phyloP scores from a whole-genome alignment of 1,284 basidiomycete genomes.

The Heterobasidion parviporum region DNA sequence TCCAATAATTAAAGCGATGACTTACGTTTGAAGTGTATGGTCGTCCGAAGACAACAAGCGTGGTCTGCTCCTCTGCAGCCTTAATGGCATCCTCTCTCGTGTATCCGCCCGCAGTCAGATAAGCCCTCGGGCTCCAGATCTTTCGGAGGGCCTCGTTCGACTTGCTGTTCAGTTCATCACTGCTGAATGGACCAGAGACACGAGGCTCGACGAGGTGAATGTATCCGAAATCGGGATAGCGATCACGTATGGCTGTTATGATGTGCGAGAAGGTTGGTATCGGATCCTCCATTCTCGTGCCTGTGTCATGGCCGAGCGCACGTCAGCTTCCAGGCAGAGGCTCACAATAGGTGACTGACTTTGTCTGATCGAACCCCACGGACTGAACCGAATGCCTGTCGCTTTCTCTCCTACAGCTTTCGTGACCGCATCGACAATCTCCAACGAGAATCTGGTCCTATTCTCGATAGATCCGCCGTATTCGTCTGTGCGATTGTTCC shows the following conservation, averaged over 20 bases:
- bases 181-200: slow-evolving; percentile 8
- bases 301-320: not conserved
- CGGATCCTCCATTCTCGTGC: not conserved
- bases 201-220: slow-evolving; percentile 35
- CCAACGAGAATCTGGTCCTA: slow-evolving; percentile 3
- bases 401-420: not conserved
- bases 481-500: slow-evolving; percentile 26
- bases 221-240: slow-evolving; percentile 21
- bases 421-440: not conserved
- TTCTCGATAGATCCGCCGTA: not conserved
- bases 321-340: not conserved
- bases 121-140: slow-evolving; percentile 20
- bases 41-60: slow-evolving; percentile 40
- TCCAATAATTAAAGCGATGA: not conserved
- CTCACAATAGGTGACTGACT: not conserved
- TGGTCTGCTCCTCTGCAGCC: slow-evolving; percentile 20
- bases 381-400: not conserved
- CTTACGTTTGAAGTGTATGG: slow-evolving; percentile 38
- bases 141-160: slow-evolving; percentile 24
- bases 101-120: slow-evolving; percentile 31
- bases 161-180: slow-evolving; percentile 5
- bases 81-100: slow-evolving; percentile 18
- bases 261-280: not conserved
- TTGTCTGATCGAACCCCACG: not conserved
- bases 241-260: not conserved